Conservation (phyloP, 2,329 filamentous ascomycete genomes). For the Penicillium digitatum region DNA sequence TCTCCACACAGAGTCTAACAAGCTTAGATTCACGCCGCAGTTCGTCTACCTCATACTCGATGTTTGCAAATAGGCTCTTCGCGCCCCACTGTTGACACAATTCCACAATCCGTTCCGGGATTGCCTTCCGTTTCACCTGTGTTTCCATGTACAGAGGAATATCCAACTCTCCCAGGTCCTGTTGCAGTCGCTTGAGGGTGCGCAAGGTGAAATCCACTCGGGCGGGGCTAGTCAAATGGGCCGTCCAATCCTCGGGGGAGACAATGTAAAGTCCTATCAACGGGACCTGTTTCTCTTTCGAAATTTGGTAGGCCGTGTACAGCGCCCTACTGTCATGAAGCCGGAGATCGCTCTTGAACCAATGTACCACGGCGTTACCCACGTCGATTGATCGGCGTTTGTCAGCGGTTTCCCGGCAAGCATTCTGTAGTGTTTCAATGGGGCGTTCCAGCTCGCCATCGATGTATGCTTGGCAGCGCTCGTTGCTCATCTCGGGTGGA, state of each 20-base stretch:
- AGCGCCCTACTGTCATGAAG: slow-evolving; percentile 69
- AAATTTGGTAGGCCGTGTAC: slow-evolving; percentile 61
- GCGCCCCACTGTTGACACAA: slow-evolving; percentile 68
- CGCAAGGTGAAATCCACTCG: slow-evolving; percentile 79
- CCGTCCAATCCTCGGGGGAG: slow-evolving; percentile 79
- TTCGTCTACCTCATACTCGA: slow-evolving; percentile 91
- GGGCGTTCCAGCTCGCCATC: slow-evolving; percentile 66
- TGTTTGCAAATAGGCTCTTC: slow-evolving; percentile 73
- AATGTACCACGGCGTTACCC: slow-evolving; percentile 70
- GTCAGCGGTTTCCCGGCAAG: slow-evolving; percentile 58
- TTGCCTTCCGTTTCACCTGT: slow-evolving; percentile 59
- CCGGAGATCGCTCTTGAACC: slow-evolving; percentile 84
- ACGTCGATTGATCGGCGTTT: slow-evolving; percentile 51
- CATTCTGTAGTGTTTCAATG: slow-evolving; percentile 62
- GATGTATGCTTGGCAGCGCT: slow-evolving; percentile 70
- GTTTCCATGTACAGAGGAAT: slow-evolving; percentile 77
- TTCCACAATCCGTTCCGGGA: slow-evolving; percentile 60
- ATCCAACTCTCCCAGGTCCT: slow-evolving; percentile 64
- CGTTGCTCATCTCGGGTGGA: slow-evolving; percentile 79
- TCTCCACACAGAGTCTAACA: slow-evolving; percentile 57
- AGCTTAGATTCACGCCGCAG: slow-evolving; percentile 69
- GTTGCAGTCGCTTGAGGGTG: slow-evolving; percentile 61
- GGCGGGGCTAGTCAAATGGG: slow-evolving; percentile 68
- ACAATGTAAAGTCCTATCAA: slow-evolving; percentile 74
- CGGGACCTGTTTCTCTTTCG: slow-evolving; percentile 64